Evolutionary conservation across 345 rosid genomes (phyloP).

Genomic region (Diplotaxis tenuifolia): DNA sequence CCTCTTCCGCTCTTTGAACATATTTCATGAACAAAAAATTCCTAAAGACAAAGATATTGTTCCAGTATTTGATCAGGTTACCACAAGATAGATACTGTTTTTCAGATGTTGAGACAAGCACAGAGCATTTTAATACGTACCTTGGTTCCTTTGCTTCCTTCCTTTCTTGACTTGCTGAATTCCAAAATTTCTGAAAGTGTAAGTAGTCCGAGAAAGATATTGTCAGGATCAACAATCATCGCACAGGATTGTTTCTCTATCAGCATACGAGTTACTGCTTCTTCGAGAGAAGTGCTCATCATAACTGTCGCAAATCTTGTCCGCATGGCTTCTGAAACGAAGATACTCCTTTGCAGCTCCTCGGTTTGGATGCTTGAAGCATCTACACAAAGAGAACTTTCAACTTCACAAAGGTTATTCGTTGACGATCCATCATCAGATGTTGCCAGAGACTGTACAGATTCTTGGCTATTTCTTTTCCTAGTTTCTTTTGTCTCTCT

Average conservation of each 20-base stretch:
- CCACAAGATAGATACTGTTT: neutral
- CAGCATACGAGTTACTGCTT: conserved; percentile 80
- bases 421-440: conserved; percentile 39
- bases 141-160: conserved; percentile 46
- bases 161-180: conserved; percentile 47
- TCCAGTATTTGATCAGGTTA: neutral
- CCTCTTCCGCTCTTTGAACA: conserved; percentile 49
- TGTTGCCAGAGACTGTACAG: conserved; percentile 35
- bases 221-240: conserved; percentile 63
- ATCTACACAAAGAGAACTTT: conserved; percentile 82
- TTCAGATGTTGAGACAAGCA: conserved; percentile 6
- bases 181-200: conserved; percentile 66
- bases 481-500: conserved; percentile 41
- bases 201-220: conserved; percentile 60
- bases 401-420: conserved; percentile 74
- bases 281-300: conserved; percentile 63
- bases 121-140: conserved; percentile 34
- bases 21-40: conserved; percentile 57
- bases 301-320: conserved; percentile 68
- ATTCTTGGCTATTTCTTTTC: conserved; percentile 32
- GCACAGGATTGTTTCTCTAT: conserved; percentile 88
- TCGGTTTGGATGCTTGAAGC: conserved; percentile 41
- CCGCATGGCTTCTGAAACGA: conserved; percentile 88
- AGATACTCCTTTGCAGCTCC: conserved; percentile 46
- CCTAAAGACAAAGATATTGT: conserved; percentile 42